phyloP scores from a whole-genome alignment of 371 early-diverging fungal genomes.

The Mucor saturninus region DNA sequence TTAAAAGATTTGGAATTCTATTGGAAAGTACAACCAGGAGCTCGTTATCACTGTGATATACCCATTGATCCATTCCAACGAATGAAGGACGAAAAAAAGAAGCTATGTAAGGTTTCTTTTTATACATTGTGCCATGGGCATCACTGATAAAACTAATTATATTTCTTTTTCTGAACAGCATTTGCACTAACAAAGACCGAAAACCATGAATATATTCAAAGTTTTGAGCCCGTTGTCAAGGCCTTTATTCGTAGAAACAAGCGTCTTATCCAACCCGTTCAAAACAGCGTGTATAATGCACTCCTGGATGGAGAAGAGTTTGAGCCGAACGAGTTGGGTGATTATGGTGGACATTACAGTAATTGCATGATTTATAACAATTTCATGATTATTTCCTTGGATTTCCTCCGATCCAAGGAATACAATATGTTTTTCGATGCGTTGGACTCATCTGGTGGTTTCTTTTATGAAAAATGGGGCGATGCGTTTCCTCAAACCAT shows the following conservation, averaged over 20 bases:
- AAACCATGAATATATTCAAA: constrained; percentile 79
- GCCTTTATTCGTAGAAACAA: constrained; percentile 54
- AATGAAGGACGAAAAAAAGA: constrained; percentile 37
- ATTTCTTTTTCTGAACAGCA: constrained; percentile 5
- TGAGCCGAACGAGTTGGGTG: constrained; percentile 34
- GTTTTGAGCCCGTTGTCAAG: constrained; percentile 38
- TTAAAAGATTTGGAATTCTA: constrained; percentile 42
- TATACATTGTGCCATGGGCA: no score
- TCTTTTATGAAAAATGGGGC: constrained; percentile 88
- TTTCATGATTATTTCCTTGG: constrained; percentile 39
- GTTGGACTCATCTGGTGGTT: constrained; percentile 83
- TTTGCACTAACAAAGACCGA: constrained; percentile 81
- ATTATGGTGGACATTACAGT: constrained; percentile 56
- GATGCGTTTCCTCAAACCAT: constrained; percentile 70
- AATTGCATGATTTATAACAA: constrained; percentile 79
- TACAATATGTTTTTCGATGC: constrained; percentile 80
- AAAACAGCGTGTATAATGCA: constrained; percentile 30
- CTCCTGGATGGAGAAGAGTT: constrained; percentile 17
- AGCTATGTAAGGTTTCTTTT: constrained; percentile 60
- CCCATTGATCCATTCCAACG: constrained; percentile 38
- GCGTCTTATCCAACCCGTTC: constrained; percentile 12
- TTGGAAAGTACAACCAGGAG: constrained; percentile 49
- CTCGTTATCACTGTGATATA: constrained; percentile 42
- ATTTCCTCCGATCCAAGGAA: constrained; percentile 45
- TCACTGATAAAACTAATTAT: background rate